Percentiles rank a stretch among this genome's conserved stretches.
Evolutionary conservation across 2,329 filamentous ascomycete species (phyloP).

Genomic region (Monilinia fructigena): DNA sequence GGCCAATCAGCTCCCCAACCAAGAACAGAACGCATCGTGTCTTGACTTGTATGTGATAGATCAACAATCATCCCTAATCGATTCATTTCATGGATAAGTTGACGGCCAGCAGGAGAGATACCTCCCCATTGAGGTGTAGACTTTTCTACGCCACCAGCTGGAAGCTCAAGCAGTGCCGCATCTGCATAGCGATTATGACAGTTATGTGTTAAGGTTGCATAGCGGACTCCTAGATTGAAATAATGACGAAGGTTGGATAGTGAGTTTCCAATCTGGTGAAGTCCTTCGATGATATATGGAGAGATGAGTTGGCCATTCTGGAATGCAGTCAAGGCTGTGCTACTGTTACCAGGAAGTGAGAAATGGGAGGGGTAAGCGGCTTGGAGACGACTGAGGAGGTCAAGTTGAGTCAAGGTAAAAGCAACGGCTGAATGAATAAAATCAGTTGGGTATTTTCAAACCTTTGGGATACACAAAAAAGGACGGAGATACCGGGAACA

Average conservation of each 20-base stretch:
- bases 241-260: slow-evolving; percentile 72
- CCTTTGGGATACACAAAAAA: background rate
- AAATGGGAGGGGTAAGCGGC: slow-evolving; percentile 66
- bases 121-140: slow-evolving; percentile 65
- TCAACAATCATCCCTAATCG: slow-evolving; percentile 93
- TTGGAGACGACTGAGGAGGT: slow-evolving; percentile 65
- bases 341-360: slow-evolving; percentile 60
- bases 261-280: slow-evolving; percentile 92
- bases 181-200: slow-evolving; percentile 91
- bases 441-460: background rate
- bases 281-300: slow-evolving; percentile 77
- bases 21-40: slow-evolving; percentile 84
- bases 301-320: slow-evolving; percentile 66
- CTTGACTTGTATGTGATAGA: slow-evolving; percentile 71
- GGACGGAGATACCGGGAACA: background rate
- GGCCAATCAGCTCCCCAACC: slow-evolving; percentile 60
- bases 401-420: slow-evolving; percentile 71
- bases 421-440: slow-evolving; percentile 51
- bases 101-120: slow-evolving; percentile 66
- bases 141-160: slow-evolving; percentile 36
- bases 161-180: slow-evolving; percentile 65
- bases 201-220: slow-evolving; percentile 88
- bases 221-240: slow-evolving; percentile 76
- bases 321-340: slow-evolving; percentile 62
- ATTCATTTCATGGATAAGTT: slow-evolving; percentile 85